phyloP scores from a whole-genome alignment of 371 early-diverging fungal species.

The Conidiobolus incongruus region DNA sequence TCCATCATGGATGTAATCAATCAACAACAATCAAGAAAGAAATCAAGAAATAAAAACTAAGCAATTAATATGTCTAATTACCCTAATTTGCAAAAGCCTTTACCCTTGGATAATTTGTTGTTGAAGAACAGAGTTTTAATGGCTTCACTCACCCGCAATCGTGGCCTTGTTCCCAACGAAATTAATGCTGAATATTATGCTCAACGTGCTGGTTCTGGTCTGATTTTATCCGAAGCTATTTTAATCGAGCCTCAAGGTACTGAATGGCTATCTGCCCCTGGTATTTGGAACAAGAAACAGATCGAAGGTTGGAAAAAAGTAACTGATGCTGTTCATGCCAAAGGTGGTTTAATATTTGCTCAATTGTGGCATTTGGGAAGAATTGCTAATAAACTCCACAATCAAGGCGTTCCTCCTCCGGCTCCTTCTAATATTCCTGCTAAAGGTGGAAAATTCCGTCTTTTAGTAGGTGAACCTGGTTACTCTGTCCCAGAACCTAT shows the following conservation, averaged over 20 bases:
- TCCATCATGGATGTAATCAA: too few relatives aligned
- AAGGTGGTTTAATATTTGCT: conserved; percentile 32
- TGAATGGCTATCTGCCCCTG: conserved; percentile 44
- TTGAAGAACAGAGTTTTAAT: conserved; percentile 24
- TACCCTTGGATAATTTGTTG: conserved; percentile 7
- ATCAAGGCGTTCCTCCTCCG: conserved; percentile 3
- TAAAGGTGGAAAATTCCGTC: conserved; percentile 16
- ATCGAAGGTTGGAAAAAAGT: conserved; percentile 28
- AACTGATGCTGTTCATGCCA: conserved; percentile 30
- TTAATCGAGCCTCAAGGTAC: conserved; percentile 48
- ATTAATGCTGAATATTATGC: conserved; percentile 22
- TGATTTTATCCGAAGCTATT: conserved; percentile 57
- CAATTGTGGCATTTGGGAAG: conserved; percentile 70
- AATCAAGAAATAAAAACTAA: too few relatives aligned
- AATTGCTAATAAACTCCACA: neutral
- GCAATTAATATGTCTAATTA: too few relatives aligned
- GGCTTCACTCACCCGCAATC: conserved; percentile 21
- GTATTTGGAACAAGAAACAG: conserved; percentile 59
- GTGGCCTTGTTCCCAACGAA: conserved; percentile 16
- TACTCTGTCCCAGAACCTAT: conserved; percentile 13
- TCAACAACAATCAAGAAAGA: too few relatives aligned
- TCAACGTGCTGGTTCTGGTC: conserved; percentile 34
- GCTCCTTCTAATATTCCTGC: conserved; percentile 16
- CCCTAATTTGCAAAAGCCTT: too few relatives aligned
- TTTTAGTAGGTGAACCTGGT: conserved; percentile 11